Percentiles rank a stretch among this genome's conserved stretches.
phyloP scores from a whole-genome alignment of 768 basidiomycete genomes.

The Sporobolomyces roseus region DNA sequence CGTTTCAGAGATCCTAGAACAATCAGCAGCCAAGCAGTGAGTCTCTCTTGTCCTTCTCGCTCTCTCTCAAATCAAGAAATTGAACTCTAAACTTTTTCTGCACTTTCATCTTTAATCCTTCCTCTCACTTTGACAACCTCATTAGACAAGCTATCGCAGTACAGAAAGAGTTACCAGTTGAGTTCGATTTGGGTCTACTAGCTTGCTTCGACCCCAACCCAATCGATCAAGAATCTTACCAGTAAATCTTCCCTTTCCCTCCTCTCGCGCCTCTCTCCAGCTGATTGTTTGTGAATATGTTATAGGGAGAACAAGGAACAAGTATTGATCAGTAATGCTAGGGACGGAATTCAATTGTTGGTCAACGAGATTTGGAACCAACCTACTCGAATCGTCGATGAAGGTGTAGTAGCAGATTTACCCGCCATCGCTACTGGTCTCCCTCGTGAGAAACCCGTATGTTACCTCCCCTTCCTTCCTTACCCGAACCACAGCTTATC shows the following conservation, averaged over 20 bases:
- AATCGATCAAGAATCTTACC: conserved; percentile 77
- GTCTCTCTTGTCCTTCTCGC: not conserved
- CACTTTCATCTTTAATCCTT: not conserved
- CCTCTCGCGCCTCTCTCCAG: not conserved
- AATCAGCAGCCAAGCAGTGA: conserved; percentile 19
- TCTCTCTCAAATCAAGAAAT: not conserved
- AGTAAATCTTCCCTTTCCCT: conserved; percentile 53
- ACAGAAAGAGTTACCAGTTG: conserved; percentile 67
- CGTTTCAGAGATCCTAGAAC: conserved; percentile 31
- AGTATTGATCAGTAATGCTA: conserved; percentile 70
- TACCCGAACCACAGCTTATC: too few species aligned
- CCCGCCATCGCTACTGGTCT: conserved; percentile 71
- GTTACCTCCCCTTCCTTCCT: too few species aligned
- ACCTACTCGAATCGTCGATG: conserved; percentile 65
- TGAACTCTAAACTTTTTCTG: not conserved
- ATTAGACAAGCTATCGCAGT: conserved; percentile 66
- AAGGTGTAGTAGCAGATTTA: conserved; percentile 77
- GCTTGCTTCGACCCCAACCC: conserved; percentile 83
- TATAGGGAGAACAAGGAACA: conserved; percentile 70
- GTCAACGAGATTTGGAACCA: conserved; percentile 74
- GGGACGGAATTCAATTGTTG: conserved; percentile 77
- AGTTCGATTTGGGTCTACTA: conserved; percentile 72
- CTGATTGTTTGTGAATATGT: not conserved
- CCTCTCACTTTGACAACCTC: too few species aligned
- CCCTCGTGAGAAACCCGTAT: conserved; percentile 83